Evolutionary conservation across 306 rosid genomes (phyloP), one percentile per base, ranked within the genome.

Genomic region (Nissolia schottii): DNA sequence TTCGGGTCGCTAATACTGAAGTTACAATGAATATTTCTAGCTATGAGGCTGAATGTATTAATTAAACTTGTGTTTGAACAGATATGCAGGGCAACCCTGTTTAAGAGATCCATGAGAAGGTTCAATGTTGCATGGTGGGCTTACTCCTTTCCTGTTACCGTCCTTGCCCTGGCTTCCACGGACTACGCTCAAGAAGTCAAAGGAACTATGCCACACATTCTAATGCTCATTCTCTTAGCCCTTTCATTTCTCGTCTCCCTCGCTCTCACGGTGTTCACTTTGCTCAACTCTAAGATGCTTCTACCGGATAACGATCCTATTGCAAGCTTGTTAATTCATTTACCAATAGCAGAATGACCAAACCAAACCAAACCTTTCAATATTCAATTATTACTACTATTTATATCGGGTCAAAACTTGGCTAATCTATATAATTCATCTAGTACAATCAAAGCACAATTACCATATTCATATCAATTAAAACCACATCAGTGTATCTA

Each of bases 71-170:
- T 32, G 7, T 7, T 57, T 14, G 37, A 16, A 45, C 73, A 89
- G 91, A 71, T 80, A 18, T 84, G 89, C 72, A 82, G 95, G 73
- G 87, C 91, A 63, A 41, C 58, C 0, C 37, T 89, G 35, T 89
- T 89, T 83, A 89, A 51, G 82, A 84, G 86, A 72, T 84, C 95
- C 0, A 74, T 85, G 87, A 81, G 67, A 64, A 89, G 86, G 77
- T 83, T 84, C 79, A 74, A 71, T 46, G 86, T 86, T 29, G 81
- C 81, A 19, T 89, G 95, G 95, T 86, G 95, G 95, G 89, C 88
- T 7, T 86, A 85, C 70, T 89, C 92, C 0, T 85, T 84, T 67
- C 89, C 91, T 0, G 64, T 86, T 5, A 86, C 88, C 0, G 70
- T 50, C 8, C 85, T 86, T 16, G 91, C 88, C 38, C 37, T 86